Percentiles rank a stretch among this genome's conserved stretches.
These are phyloP conservation scores for Discostella stelligeroides DNA, from an alignment of 108 stramenopile species.

Conservation along the genomic window DNA sequence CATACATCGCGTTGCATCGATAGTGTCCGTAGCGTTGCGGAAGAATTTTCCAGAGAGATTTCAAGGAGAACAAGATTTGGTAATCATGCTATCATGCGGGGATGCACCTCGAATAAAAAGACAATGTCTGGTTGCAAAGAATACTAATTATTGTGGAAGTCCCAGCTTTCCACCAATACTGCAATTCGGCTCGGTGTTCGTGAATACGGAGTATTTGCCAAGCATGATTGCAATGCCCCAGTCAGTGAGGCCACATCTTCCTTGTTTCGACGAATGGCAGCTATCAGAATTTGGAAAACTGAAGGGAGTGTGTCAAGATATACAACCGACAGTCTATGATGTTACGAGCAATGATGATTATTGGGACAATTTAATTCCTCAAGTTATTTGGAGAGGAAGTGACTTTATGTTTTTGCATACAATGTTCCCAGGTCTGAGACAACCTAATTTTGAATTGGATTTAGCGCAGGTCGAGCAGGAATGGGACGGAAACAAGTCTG, in stretches of 20 bases:
- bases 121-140: slow-evolving; percentile 4
- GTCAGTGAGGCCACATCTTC: slow-evolving; percentile 35
- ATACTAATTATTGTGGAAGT: slow-evolving; percentile 13
- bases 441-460: slow-evolving; percentile 28
- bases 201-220: slow-evolving; percentile 16
- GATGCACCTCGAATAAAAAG: slow-evolving; percentile 34
- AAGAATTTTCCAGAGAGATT: slow-evolving; percentile 47
- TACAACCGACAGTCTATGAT: slow-evolving; percentile 21
- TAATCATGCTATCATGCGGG: slow-evolving; percentile 28
- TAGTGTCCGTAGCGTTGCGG: slow-evolving; percentile 31
- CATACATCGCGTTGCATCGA: slow-evolving; percentile 35
- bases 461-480: slow-evolving; percentile 1
- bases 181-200: slow-evolving; percentile 43
- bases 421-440: slow-evolving; percentile 22
- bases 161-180: slow-evolving; percentile 37
- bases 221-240: slow-evolving; percentile 46
- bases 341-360: slow-evolving; percentile 1
- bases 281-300: background rate
- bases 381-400: slow-evolving; percentile 52
- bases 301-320: slow-evolving; percentile 1
- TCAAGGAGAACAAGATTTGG: slow-evolving; percentile 20
- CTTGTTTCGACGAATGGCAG: slow-evolving; percentile 40
- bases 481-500: background rate
- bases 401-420: slow-evolving; percentile 40
- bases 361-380: slow-evolving; percentile 48